These are phyloP conservation scores for Prunus dulcis DNA, from an alignment of 306 rosid genomes.

Conservation along the genomic window DNA sequence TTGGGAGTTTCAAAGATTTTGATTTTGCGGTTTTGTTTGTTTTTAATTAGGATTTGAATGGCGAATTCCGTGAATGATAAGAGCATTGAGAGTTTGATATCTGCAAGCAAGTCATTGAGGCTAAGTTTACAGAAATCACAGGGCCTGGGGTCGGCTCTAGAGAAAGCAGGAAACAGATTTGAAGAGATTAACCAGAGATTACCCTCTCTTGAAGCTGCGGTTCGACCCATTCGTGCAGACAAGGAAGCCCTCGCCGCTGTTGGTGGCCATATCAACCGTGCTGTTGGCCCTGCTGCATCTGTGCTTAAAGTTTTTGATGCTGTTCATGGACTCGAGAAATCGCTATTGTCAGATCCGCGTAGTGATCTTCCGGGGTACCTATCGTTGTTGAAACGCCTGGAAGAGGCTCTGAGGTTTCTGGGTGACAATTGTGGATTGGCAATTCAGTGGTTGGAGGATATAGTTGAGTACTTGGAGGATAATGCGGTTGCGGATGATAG, in stretches of 20 bases:
- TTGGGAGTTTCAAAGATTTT: constrained; percentile 19
- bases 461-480: constrained; percentile 93
- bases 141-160: constrained; percentile 60
- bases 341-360: constrained; percentile 74
- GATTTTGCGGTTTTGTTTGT: constrained; percentile 14
- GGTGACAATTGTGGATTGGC: constrained; percentile 92
- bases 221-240: constrained; percentile 86
- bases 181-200: constrained; percentile 70
- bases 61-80: constrained; percentile 44
- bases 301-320: constrained; percentile 98
- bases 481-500: constrained; percentile 67
- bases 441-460: constrained; percentile 96
- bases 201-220: constrained; percentile 76
- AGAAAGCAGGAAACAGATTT: constrained; percentile 76
- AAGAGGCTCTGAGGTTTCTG: constrained; percentile 87
- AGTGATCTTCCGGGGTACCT: constrained; percentile 80
- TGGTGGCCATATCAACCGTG: constrained; percentile 95
- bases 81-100: constrained; percentile 51
- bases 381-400: constrained; percentile 84
- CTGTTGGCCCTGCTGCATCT: constrained; percentile 95
- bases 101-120: constrained; percentile 74
- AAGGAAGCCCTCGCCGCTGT: constrained; percentile 84
- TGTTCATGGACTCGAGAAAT: constrained; percentile 94
- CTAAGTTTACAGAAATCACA: constrained; percentile 78
- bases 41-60: constrained; percentile 45